Evolutionary conservation across 2,329 filamentous ascomycete species (phyloP), one percentile per base, ranked within the genome.

Genomic region (Xylaria polymorpha): DNA sequence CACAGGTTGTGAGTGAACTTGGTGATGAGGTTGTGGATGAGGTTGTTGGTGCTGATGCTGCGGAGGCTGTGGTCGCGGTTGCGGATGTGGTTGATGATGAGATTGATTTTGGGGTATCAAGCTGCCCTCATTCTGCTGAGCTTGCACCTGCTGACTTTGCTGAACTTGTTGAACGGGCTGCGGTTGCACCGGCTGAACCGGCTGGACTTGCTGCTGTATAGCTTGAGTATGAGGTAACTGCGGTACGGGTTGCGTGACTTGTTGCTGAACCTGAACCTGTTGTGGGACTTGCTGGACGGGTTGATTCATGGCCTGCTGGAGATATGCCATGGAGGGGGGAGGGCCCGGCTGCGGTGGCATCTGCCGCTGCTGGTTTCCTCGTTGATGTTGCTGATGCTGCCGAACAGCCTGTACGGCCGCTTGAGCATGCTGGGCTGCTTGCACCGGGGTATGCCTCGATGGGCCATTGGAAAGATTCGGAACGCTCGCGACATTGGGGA

Each of bases 381-480:
- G 79, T 46, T 81, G 81, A 15, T 79, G 69, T 25, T 72, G 71
- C 48, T 70, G 69, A 44, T 80, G 79, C 39, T 80, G 79, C 56
- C 76, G 76, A 55, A 55, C 77, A 41, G 71, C 73, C 69, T 79
- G 76, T 46, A 74, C 68, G 53, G 77, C 71, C 68, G 75, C 62
- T 61, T 82, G 82, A 29, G 80, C 79, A 73, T 83, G 82, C 60
- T 82, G 80, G n/a, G 77, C 79, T 83, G 82, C 72, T 81, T 85
- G 68, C 81, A 82, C 69, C 80, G 80, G 51, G 80, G 82, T 29
- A 81, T 83, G 50, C 78, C 82, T 73, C 81, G 85, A 81, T 71
- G 85, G 82, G 50, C 84, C 81, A 74, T 84, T 84, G 66, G 86
- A 81, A 63, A 85, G 79, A 73, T 85, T 85, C 74, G 82, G 79